Percentiles rank a stretch among this genome's conserved stretches.
phyloP scores from a whole-genome alignment of 768 basidiomycete genomes.

The Kwoniella europaea region DNA sequence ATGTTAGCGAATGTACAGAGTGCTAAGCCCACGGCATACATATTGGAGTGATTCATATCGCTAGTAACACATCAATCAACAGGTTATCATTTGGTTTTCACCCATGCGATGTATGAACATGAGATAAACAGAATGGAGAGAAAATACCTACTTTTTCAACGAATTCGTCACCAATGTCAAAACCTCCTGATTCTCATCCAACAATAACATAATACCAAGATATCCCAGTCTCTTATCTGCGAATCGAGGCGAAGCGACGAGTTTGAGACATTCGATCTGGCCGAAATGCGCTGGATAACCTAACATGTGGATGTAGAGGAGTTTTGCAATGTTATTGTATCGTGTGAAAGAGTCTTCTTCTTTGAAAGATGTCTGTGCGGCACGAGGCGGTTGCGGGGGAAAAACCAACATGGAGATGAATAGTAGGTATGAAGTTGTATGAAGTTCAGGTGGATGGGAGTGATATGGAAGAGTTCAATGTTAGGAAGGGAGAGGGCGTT shows the following conservation, averaged over 20 bases:
- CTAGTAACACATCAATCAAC: slow-evolving; percentile 60
- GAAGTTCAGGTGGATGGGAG: background rate
- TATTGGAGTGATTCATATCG: slow-evolving; percentile 99
- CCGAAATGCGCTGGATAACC: slow-evolving; percentile 99
- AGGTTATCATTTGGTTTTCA: background rate
- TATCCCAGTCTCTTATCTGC: slow-evolving; percentile 96
- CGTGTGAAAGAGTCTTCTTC: slow-evolving; percentile 95
- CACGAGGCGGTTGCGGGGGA: slow-evolving; percentile 62
- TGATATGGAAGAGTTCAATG: background rate
- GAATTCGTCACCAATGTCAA: slow-evolving; percentile 97
- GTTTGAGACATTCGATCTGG: slow-evolving; percentile 70
- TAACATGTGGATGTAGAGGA: slow-evolving; percentile 78
- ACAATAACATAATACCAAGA: slow-evolving; percentile 92
- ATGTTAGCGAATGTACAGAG: slow-evolving; percentile 99
- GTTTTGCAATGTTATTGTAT: slow-evolving; percentile 96
- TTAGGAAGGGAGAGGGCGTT: slow-evolving; percentile 21
- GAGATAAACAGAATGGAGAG: too few species aligned
- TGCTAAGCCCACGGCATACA: slow-evolving; percentile 96
- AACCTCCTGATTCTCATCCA: slow-evolving; percentile 98
- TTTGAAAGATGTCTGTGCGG: slow-evolving; percentile 92
- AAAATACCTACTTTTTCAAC: slow-evolving; percentile 79
- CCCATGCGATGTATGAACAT: too few species aligned
- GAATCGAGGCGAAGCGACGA: slow-evolving; percentile 90
- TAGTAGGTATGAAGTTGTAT: too few species aligned
- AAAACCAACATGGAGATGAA: too few species aligned